Percentiles rank a stretch among this genome's conserved stretches.
phyloP scores from a whole-genome alignment of 805 yeast species.

The Suhomyces vadensis region DNA sequence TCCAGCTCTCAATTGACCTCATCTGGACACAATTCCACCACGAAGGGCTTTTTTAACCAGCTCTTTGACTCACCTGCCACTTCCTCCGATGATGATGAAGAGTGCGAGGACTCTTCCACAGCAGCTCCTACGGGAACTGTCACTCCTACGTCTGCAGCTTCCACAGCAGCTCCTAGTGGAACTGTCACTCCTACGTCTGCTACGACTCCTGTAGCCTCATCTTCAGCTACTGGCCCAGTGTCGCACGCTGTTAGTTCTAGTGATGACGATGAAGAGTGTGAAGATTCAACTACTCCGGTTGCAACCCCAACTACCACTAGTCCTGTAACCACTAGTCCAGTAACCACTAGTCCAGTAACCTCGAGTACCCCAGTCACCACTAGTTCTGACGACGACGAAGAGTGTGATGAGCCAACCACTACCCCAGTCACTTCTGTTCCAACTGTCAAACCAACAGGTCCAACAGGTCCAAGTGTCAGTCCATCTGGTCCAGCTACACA shows the following conservation, averaged over 20 bases:
- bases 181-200: background rate
- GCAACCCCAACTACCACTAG: constrained; percentile 3
- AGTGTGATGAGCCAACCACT: constrained; percentile 3
- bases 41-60: background rate
- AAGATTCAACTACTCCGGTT: constrained; percentile 10
- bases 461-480: background rate
- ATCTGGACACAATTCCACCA: background rate
- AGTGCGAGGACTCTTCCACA: constrained; percentile 10
- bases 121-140: background rate
- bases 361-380: constrained; percentile 5
- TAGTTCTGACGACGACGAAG: constrained; percentile 10
- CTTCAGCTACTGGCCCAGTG: background rate
- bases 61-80: background rate
- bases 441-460: constrained; percentile 1
- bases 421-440: too few relatives aligned
- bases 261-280: constrained; percentile 19
- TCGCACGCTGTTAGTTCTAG: background rate
- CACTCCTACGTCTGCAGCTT: constrained; percentile 2
- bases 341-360: constrained; percentile 1
- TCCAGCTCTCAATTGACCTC: constrained; percentile 10
- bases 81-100: constrained; percentile 10
- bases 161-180: background rate
- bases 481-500: constrained; percentile 4
- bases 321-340: too few relatives aligned
- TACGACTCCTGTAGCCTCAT: too few relatives aligned